A percentile compares a stretch with the other conserved stretches of the same genome.
Conservation (phyloP, 78 protist genomes). For the Planoprotostelium fungivorum region DNA sequence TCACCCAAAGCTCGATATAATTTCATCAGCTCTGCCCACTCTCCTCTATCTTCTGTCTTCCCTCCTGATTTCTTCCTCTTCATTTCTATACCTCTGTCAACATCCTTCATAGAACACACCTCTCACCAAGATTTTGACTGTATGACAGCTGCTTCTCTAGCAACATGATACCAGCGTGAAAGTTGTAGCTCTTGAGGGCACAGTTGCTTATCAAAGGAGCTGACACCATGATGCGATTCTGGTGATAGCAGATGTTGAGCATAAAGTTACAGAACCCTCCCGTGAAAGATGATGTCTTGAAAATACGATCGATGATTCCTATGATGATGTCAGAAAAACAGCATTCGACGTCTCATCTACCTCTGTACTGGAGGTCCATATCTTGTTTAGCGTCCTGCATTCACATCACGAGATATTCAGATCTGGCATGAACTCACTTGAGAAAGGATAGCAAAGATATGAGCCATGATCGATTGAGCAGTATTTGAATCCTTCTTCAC, state of each 20-base stretch:
- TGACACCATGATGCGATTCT: not conserved
- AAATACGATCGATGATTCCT: not conserved
- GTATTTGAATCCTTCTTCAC: conserved; percentile 28
- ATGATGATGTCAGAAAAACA: not conserved
- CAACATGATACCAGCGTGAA: conserved; percentile 15
- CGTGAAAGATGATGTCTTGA: not conserved
- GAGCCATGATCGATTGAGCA: conserved; percentile 35
- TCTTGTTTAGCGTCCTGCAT: not conserved
- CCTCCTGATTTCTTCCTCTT: not conserved
- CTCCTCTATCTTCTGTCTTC: not conserved
- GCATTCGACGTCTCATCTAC: not conserved
- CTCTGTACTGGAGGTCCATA: not conserved
- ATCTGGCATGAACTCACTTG: conserved; percentile 7
- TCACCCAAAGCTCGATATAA: not conserved
- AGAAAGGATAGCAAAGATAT: conserved; percentile 25
- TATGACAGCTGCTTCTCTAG: not conserved
- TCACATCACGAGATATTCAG: too few species aligned
- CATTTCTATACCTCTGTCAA: not conserved
- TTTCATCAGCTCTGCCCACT: not conserved
- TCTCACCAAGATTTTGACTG: not conserved
- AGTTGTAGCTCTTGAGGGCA: not conserved
- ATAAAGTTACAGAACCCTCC: not conserved
- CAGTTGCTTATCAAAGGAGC: not conserved
- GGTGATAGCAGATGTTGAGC: not conserved
- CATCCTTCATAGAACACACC: not conserved